Conservation (phyloP, 345 rosid genomes). For the Bruguiera parviflora region DNA sequence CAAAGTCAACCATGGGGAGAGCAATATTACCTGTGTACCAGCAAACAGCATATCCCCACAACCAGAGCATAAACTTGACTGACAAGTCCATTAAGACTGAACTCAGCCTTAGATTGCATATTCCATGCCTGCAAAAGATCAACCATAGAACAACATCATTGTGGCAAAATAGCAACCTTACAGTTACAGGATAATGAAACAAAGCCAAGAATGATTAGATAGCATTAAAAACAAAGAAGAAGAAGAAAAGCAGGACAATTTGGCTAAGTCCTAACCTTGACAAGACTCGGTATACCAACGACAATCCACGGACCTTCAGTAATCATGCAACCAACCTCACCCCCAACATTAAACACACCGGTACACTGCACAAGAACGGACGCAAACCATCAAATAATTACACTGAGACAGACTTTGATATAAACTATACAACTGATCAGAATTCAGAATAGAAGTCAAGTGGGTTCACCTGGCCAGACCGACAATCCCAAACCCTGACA, state of each 20-base stretch:
- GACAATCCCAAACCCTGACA: conserved; percentile 87
- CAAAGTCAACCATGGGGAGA: background rate
- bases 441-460: background rate
- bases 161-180: conserved; percentile 1
- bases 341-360: conserved; percentile 61
- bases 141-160: conserved; percentile 2
- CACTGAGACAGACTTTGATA: too few species aligned
- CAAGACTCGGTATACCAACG: conserved; percentile 77
- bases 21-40: conserved; percentile 66
- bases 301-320: conserved; percentile 96
- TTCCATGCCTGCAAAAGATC: conserved; percentile 76
- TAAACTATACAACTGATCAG: background rate
- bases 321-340: conserved; percentile 89
- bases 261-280: conserved; percentile 52
- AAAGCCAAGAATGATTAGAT: conserved; percentile 3
- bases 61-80: conserved; percentile 91
- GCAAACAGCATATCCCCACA: conserved; percentile 88
- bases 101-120: conserved; percentile 62
- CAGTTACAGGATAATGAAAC: background rate
- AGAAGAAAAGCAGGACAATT: background rate
- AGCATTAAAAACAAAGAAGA: background rate
- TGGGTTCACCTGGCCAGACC: conserved; percentile 77
- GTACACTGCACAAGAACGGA: conserved; percentile 51
- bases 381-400: background rate
- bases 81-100: conserved; percentile 83